Percentiles rank a stretch among this genome's conserved stretches.
Conservation (phyloP, 2,329 filamentous ascomycete species). For the Fusarium sp. region DNA sequence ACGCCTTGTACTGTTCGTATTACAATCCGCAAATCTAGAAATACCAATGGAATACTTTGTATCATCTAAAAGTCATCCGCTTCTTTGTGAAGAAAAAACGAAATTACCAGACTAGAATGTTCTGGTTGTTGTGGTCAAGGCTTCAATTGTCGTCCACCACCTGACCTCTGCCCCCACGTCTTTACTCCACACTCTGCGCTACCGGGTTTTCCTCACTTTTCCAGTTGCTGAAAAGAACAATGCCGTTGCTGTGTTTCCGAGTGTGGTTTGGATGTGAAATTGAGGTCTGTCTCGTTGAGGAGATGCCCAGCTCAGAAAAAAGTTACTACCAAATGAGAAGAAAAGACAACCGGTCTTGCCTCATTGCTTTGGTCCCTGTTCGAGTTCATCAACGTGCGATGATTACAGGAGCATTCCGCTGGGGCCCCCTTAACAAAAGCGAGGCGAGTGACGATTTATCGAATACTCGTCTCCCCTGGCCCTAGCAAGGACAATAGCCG, state of each 20-base stretch:
- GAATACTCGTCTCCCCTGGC: conserved; percentile 2
- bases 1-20: no score
- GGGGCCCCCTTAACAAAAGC: conserved; percentile 7
- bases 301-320: neutral
- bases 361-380: conserved; percentile 2
- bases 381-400: neutral
- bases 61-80: neutral
- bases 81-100: neutral
- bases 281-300: neutral
- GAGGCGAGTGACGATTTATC: conserved; percentile 8
- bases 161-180: conserved; percentile 42
- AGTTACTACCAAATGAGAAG: no score
- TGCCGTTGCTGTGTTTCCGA: neutral
- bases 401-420: conserved; percentile 10
- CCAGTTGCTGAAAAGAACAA: neutral
- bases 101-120: conserved; percentile 22
- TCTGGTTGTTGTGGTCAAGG: conserved; percentile 25
- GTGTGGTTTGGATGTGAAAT: conserved; percentile 8
- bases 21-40: neutral
- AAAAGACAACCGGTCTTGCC: neutral
- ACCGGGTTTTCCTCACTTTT: conserved; percentile 27
- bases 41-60: neutral
- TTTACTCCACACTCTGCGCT: conserved; percentile 36
- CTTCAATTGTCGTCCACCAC: conserved; percentile 31
- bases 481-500: conserved; percentile 1